Evolutionary conservation across 1,284 basidiomycete species (phyloP), one percentile per base, ranked within the genome.

Genomic region (Phellopilus nigrolimitatus): DNA sequence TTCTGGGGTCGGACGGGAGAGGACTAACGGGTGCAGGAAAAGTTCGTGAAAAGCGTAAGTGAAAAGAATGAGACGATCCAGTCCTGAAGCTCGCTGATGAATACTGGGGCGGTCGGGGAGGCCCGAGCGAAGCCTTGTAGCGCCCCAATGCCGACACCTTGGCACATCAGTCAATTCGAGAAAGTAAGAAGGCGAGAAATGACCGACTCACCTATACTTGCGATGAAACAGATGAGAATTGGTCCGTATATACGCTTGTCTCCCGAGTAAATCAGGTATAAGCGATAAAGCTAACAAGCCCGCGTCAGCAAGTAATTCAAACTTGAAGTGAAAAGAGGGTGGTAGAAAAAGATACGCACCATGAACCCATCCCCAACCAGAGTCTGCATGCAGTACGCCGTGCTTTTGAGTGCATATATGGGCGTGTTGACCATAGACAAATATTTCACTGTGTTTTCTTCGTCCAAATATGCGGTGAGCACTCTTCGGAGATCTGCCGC

Each of bases 351-450:
- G 19, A 25, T 19, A 48, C 61, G 17, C 51, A 67, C 66, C 54
- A 66, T 61, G 21, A 68, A 63, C 28, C 63, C 61, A 51, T 68
- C 66, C 6, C 66, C 66, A 19, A 68, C 61, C 19, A 69, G 49
- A 1, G 66, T 68, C 55, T 69, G 67, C 8, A 58, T 55, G 12
- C 61, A 55, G 49, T 67, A 68, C 7, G 64, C 57, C 13, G 63
- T 57, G 27, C 61, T 66, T 22, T 64, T 64, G 24, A 65, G 60
- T 9, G 64, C 41, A 36, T 65, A 65, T 1, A 62, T 62, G 24
- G 62, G 61, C n/a, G 63, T 58, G 9, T 63, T 63, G n/a, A 66
- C 58, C 21, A 59, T 51, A 22, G 61, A 58, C 49, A 66, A 46
- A 44, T 55, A 43, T 17, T 24, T 37, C 12, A 34, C 33, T 24